Percentiles rank a stretch among this genome's conserved stretches.
These are phyloP conservation scores for Malus hybrid DNA, from an alignment of 331 rosid species.

Conservation along the genomic window DNA sequence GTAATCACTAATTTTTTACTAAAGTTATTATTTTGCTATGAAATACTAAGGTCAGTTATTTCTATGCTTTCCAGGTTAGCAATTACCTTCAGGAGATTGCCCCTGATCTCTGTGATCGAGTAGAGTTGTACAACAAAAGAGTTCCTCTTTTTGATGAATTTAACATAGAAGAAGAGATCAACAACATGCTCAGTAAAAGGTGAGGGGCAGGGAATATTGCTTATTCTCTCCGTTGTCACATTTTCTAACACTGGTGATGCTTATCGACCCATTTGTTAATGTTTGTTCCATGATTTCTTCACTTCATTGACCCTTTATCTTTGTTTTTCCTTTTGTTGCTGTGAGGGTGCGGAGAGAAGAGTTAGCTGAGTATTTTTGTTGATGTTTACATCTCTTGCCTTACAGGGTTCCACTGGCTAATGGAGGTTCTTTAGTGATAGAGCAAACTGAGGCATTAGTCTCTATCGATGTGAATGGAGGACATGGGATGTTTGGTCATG, in stretches of 20 bases:
- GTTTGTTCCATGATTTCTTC: not conserved
- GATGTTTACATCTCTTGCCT: conserved; percentile 8
- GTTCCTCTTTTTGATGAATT: conserved; percentile 84
- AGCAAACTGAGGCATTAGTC: conserved; percentile 98
- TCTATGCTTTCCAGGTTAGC: conserved; percentile 55
- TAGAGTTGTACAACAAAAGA: conserved; percentile 62
- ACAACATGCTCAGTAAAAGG: conserved; percentile 86
- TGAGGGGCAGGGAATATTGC: conserved; percentile 24
- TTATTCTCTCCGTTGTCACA: conserved; percentile 9
- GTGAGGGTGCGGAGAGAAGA: not conserved
- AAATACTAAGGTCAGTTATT: conserved; percentile 11
- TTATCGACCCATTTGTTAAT: conserved; percentile 1
- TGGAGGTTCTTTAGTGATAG: conserved; percentile 92
- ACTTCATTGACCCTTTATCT: not conserved
- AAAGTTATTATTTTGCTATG: not conserved
- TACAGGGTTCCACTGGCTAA: conserved; percentile 83
- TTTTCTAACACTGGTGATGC: conserved; percentile 5
- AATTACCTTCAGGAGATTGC: conserved; percentile 98
- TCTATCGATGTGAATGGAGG: conserved; percentile 98
- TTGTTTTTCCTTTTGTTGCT: not conserved
- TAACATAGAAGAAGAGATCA: conserved; percentile 86
- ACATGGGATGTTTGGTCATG: conserved; percentile 84
- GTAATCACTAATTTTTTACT: not conserved
- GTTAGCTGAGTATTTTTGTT: not conserved
- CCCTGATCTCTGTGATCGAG: conserved; percentile 89